Evolutionary conservation across 371 early-diverging fungal species (phyloP).

Genomic region (Actinomucor elegans): DNA sequence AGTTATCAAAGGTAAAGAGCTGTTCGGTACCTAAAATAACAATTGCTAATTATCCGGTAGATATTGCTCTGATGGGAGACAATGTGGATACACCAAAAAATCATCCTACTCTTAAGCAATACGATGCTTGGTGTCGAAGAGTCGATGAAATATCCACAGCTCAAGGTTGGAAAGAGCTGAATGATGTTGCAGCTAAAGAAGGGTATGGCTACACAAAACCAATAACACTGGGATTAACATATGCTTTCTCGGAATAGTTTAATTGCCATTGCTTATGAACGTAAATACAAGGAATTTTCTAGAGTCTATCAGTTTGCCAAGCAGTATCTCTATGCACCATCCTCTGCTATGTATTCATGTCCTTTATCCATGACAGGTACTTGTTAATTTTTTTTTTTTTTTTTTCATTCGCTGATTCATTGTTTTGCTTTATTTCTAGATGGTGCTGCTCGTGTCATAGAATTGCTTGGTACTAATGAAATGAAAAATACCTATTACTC

Average conservation of each 20-base stretch:
- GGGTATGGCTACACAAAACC: conserved; percentile 26
- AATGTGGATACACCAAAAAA: conserved; percentile 44
- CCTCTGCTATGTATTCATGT: conserved; percentile 58
- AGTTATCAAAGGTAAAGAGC: conserved; percentile 39
- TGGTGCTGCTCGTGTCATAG: conserved; percentile 65
- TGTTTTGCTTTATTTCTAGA: conserved; percentile 31
- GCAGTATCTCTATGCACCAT: conserved; percentile 58
- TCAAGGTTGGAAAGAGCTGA: conserved; percentile 60
- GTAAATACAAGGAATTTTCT: conserved; percentile 49
- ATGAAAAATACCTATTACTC: conserved; percentile 49
- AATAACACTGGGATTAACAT: background rate
- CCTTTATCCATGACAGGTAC: conserved; percentile 70
- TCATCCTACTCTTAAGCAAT: conserved; percentile 65
- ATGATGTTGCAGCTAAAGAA: conserved; percentile 60
- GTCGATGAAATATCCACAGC: conserved; percentile 60
- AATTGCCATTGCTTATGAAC: conserved; percentile 64
- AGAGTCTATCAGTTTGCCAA: conserved; percentile 70
- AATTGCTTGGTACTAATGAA: conserved; percentile 49
- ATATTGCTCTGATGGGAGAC: conserved; percentile 34
- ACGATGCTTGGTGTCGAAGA: conserved; percentile 67
- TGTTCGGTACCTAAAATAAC: background rate
- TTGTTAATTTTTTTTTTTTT: background rate
- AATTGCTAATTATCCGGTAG: conserved; percentile 6
- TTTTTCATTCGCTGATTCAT: background rate
- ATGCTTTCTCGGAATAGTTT: conserved; percentile 28